A percentile compares a stretch with the other conserved stretches of the same genome.
Conservation (phyloP, 352 stramenopile genomes). For the Pythium dissimile region DNA sequence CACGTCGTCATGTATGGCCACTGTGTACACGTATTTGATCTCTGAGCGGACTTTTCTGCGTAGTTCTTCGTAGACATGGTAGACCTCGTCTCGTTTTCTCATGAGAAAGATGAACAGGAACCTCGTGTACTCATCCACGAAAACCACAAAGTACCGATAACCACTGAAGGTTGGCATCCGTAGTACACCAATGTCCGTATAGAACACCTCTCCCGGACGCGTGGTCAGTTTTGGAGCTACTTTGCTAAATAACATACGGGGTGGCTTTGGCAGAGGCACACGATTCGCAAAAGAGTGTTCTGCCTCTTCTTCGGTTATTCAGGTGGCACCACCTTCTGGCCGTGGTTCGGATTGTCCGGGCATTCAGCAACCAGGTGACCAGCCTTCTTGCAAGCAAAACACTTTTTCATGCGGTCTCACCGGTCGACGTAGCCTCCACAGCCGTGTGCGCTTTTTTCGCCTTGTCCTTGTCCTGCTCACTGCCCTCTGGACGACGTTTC, state of each 20-base stretch:
- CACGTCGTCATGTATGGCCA: constrained; percentile 1
- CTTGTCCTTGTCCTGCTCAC: too few species aligned
- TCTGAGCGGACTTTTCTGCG: not conserved
- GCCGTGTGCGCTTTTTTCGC: too few species aligned
- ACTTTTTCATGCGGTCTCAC: too few species aligned
- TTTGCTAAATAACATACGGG: constrained; percentile 4
- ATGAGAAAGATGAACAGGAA: constrained; percentile 8
- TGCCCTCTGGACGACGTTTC: too few species aligned
- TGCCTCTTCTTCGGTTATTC: too few species aligned
- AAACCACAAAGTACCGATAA: constrained; percentile 15
- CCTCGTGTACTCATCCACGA: constrained; percentile 20
- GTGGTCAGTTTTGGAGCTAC: constrained; percentile 3
- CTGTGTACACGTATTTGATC: constrained; percentile 8
- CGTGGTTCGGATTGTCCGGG: too few species aligned
- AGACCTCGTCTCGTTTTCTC: not conserved
- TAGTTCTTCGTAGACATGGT: constrained; percentile 8
- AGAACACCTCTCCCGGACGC: constrained; percentile 6
- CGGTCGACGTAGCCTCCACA: too few species aligned
- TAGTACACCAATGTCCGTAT: constrained; percentile 19
- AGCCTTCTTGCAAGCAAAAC: too few species aligned
- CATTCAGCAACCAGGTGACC: too few species aligned
- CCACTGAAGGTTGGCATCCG: constrained; percentile 8
- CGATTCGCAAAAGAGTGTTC: constrained; percentile 15
- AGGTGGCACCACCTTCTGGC: too few species aligned
- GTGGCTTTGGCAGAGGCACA: constrained; percentile 14